Evolutionary conservation across 306 rosid genomes (phyloP), one percentile per base, ranked within the genome.

Genomic region (Malus fusca): DNA sequence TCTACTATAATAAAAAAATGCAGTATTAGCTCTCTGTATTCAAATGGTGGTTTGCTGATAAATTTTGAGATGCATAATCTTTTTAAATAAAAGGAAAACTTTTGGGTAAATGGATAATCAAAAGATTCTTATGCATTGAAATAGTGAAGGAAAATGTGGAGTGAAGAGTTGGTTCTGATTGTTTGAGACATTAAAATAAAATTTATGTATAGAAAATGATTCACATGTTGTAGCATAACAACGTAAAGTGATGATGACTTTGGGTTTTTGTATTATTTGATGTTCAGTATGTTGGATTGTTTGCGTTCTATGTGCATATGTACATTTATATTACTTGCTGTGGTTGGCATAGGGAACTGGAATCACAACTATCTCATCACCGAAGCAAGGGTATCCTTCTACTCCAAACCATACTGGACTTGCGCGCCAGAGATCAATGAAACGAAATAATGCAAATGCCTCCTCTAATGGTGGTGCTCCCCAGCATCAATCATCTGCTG

Each of bases 281-380:
- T 48, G 21, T 17, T 51, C 21, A 48, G 19, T 51, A 15, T 51
- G 55, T 13, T 51, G 55, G 55, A 51, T 51, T 51, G 18, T 51
- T 1, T 51, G 55, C 18, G 55, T 51, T 51, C 21, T 5, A 48
- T 48, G 59, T 56, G 81, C 71, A 71, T 35, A 28, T 35, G 7
- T 71, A 78, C 63, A 73, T 83, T 90, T 40, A 72, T 71, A 44
- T 79, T 69, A 73, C 77, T 64, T 56, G 73, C 51, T 48, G 61
- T 83, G 84, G 48, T 37, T 68, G 69, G 76, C 84, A 71, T 75
- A 92, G 98, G 95, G 80, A 76, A 48, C 80, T 74, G 91, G 82
- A 80, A 80, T 74, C 56, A 14, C 73, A 30, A 35, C 85, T 42
- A 73, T 85, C 61, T 74, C 92, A 58, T 70, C 90, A 25, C 91